Percentiles rank a stretch among this genome's conserved stretches.
These are phyloP conservation scores for Phylloporus sp. DNA, from an alignment of 768 basidiomycete genomes.

Conservation along the genomic window DNA sequence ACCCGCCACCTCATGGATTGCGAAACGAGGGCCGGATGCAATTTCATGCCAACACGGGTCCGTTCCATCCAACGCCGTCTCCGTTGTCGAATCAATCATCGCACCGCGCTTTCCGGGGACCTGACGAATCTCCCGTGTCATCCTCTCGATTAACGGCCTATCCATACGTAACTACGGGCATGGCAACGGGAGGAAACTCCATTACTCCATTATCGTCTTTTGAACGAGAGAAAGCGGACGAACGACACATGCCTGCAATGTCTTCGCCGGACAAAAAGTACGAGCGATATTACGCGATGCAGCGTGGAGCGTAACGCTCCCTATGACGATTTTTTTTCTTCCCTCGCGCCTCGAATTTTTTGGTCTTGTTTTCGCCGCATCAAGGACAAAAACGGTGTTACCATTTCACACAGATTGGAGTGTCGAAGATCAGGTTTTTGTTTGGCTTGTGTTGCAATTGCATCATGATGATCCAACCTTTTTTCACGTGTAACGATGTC, in stretches of 20 bases:
- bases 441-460: slow-evolving; percentile 6
- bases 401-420: slow-evolving; percentile 2
- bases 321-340: not conserved
- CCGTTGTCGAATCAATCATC: slow-evolving; percentile 26
- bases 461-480: slow-evolving; percentile 4
- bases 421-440: not conserved
- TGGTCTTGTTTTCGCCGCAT: not conserved
- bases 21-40: slow-evolving; percentile 29
- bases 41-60: slow-evolving; percentile 17
- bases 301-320: slow-evolving; percentile 12
- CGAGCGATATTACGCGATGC: slow-evolving; percentile 25
- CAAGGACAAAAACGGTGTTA: slow-evolving; percentile 3
- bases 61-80: slow-evolving; percentile 44
- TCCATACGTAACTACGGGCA: slow-evolving; percentile 35
- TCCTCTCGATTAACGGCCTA: slow-evolving; percentile 34
- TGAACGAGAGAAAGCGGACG: slow-evolving; percentile 53
- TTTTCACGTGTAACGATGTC: not conserved
- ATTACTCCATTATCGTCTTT: slow-evolving; percentile 38
- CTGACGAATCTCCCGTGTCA: slow-evolving; percentile 34
- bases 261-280: slow-evolving; percentile 36
- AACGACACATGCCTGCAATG: slow-evolving; percentile 45
- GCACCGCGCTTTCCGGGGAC: slow-evolving; percentile 34
- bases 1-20: slow-evolving; percentile 32
- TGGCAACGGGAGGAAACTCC: slow-evolving; percentile 28
- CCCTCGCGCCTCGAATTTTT: not conserved